Conservation (phyloP, 331 rosid genomes). For the Saraca asoca region DNA sequence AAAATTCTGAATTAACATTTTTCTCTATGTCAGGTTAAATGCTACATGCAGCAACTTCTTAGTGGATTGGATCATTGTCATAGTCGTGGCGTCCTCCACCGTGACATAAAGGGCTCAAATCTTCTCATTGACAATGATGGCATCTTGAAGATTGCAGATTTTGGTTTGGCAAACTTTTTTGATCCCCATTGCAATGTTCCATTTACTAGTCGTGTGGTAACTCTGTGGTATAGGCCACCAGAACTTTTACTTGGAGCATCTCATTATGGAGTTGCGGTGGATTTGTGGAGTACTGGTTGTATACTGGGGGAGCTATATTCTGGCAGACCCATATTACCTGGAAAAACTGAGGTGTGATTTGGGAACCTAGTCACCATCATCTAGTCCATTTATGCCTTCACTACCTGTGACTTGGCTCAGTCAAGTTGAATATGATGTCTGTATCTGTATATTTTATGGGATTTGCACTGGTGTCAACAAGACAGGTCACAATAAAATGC, state of each 20-base stretch:
- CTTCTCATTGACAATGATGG: constrained; percentile 87
- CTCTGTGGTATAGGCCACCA: constrained; percentile 97
- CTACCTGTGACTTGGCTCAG: neutral
- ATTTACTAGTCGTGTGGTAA: constrained; percentile 88
- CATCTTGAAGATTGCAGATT: constrained; percentile 87
- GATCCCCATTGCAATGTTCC: constrained; percentile 65
- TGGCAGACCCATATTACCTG: constrained; percentile 88
- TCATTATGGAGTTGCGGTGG: constrained; percentile 81
- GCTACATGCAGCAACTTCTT: constrained; percentile 92
- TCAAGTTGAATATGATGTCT: neutral
- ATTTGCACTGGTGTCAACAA: neutral
- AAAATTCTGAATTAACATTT: constrained; percentile 27
- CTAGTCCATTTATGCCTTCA: constrained; percentile 20
- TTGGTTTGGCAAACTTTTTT: constrained; percentile 76
- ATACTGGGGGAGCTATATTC: constrained; percentile 85
- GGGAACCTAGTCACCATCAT: constrained; percentile 7
- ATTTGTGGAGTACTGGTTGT: constrained; percentile 96
- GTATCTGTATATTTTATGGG: neutral
- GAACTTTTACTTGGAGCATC: constrained; percentile 92
- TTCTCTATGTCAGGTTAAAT: constrained; percentile 60
- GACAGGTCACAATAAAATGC: constrained; percentile 2
- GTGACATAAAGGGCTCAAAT: constrained; percentile 97
- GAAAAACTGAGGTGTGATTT: constrained; percentile 84
- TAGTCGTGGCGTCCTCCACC: constrained; percentile 83
- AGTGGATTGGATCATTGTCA: constrained; percentile 94